A percentile compares a stretch with the other conserved stretches of the same genome.
These are phyloP conservation scores for Pythium biforme DNA, from an alignment of 352 stramenopile genomes.

Conservation along the genomic window DNA sequence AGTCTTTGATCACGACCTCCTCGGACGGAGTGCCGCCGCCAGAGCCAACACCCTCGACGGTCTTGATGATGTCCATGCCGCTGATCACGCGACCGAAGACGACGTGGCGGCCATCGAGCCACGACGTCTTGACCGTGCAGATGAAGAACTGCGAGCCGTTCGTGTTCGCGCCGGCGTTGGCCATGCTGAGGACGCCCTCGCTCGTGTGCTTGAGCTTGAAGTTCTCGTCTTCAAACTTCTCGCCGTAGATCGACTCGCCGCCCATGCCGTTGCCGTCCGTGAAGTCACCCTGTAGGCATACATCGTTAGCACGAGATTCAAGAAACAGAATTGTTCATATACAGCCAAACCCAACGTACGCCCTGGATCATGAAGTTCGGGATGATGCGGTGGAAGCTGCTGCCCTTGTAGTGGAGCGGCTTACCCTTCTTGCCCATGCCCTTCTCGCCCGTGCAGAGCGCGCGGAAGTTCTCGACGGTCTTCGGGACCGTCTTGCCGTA, in stretches of 20 bases:
- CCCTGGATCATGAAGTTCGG: conserved; percentile 92
- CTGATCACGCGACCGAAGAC: conserved; percentile 95
- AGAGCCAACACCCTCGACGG: conserved; percentile 94
- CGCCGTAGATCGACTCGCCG: conserved; percentile 76
- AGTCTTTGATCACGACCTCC: conserved; percentile 93
- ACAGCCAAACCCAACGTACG: no score
- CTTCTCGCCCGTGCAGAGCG: conserved; percentile 72
- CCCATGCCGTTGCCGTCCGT: conserved; percentile 76
- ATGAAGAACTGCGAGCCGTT: conserved; percentile 99
- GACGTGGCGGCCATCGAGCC: conserved; percentile 85
- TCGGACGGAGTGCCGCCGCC: conserved; percentile 84
- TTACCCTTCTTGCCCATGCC: conserved; percentile 91
- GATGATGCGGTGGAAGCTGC: conserved; percentile 97
- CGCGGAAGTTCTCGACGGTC: conserved; percentile 75
- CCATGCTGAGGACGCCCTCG: conserved; percentile 77
- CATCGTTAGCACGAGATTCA: background rate
- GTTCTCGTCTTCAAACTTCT: conserved; percentile 81
- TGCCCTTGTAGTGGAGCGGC: conserved; percentile 96
- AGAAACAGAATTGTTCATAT: no score
- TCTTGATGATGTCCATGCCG: conserved; percentile 96
- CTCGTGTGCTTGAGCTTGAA: conserved; percentile 88
- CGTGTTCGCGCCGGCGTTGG: conserved; percentile 81
- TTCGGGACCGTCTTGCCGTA: conserved; percentile 87
- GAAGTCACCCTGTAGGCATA: conserved; percentile 58
- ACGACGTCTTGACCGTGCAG: conserved; percentile 90